phyloP scores from a whole-genome alignment of 306 rosid species.

The Glycine tomentella region DNA sequence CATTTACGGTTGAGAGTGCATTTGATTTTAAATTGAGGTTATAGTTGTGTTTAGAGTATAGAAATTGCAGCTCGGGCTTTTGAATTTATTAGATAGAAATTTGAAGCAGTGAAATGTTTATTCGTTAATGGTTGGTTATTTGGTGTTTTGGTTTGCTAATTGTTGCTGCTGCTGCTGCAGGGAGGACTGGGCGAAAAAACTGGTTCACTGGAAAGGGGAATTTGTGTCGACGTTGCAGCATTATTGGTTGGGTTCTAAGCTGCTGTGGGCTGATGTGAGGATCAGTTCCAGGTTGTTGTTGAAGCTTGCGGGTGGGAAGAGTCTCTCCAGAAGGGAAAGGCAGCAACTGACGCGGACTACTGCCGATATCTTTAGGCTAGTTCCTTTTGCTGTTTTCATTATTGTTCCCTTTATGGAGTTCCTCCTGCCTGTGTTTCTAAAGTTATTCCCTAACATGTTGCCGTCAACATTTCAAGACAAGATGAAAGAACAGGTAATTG shows the following conservation, averaged over 20 bases:
- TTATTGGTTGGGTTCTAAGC: conserved; percentile 93
- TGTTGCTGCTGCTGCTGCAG: conserved; percentile 60
- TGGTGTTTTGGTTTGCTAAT: conserved; percentile 42
- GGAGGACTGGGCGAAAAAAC: conserved; percentile 94
- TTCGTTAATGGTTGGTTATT: neutral
- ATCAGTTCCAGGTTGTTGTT: conserved; percentile 81
- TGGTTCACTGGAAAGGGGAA: conserved; percentile 81
- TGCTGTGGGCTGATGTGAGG: conserved; percentile 82
- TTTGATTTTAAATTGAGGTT: too few relatives aligned
- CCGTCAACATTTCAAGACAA: conserved; percentile 97
- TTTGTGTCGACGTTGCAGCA: conserved; percentile 79
- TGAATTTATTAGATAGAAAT: neutral
- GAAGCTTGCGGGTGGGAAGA: conserved; percentile 94
- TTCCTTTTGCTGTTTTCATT: conserved; percentile 86
- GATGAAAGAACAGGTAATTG: conserved; percentile 87
- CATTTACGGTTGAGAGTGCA: too few relatives aligned
- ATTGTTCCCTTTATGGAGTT: conserved; percentile 95
- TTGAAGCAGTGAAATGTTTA: neutral
- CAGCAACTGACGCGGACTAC: conserved; percentile 93
- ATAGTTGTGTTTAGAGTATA: too few relatives aligned
- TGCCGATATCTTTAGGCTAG: conserved; percentile 91
- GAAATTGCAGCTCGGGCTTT: too few relatives aligned
- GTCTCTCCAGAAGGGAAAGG: conserved; percentile 90
- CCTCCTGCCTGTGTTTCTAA: conserved; percentile 84
- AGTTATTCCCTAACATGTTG: conserved; percentile 93